Evolutionary conservation across 257 asterid genomes (phyloP).

Genomic region (Solanum etuberosum): DNA sequence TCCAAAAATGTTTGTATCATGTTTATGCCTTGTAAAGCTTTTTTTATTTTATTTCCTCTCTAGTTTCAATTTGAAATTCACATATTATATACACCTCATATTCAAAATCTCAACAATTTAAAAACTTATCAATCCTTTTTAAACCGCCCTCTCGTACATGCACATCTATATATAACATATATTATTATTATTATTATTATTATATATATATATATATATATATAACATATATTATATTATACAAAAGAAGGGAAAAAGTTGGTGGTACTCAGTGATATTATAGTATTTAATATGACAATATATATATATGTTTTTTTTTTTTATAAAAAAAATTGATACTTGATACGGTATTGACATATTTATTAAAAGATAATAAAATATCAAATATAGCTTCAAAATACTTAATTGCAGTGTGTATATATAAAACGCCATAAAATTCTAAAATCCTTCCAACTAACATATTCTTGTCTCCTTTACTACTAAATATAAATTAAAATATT

Average conservation of each 20-base stretch:
- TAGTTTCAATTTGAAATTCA: too few relatives aligned
- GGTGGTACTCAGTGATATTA: not conserved
- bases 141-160: too few relatives aligned
- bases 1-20: not conserved
- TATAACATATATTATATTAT: too few relatives aligned
- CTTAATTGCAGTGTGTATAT: too few relatives aligned
- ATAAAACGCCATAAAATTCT: not conserved
- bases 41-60: too few relatives aligned
- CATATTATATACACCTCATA: not conserved
- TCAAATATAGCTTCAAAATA: not conserved
- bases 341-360: not conserved
- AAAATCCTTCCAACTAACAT: not conserved
- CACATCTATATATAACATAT: too few relatives aligned
- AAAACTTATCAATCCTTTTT: not conserved
- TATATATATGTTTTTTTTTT: too few relatives aligned
- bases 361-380: not conserved
- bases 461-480: not conserved
- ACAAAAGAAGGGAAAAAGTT: not conserved
- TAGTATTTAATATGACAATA: not conserved
- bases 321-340: not conserved
- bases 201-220: too few relatives aligned
- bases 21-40: too few relatives aligned
- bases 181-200: too few relatives aligned
- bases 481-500: not conserved
- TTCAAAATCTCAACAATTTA: not conserved